These are phyloP conservation scores for Solanum acaule DNA, from an alignment of 257 asterid genomes.

Conservation along the genomic window DNA sequence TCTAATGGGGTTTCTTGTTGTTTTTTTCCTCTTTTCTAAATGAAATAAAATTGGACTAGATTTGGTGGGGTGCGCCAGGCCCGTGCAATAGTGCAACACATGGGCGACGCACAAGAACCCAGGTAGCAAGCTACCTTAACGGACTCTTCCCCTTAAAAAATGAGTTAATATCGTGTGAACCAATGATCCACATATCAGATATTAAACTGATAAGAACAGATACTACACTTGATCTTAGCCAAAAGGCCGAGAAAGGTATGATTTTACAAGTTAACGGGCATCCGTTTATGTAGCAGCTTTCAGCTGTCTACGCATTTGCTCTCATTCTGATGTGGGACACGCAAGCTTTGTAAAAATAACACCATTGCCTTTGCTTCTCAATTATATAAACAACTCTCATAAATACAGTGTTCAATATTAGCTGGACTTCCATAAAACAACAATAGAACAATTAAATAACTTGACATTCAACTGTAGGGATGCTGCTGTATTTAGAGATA, in stretches of 20 bases:
- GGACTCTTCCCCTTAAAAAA: neutral
- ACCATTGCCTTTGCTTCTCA: neutral
- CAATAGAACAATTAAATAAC: too few species aligned
- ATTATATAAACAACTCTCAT: too few species aligned
- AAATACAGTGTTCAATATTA: too few species aligned
- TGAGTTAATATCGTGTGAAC: neutral
- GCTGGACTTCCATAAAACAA: too few species aligned
- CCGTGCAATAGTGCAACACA: neutral
- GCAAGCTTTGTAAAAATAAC: neutral
- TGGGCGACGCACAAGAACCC: neutral
- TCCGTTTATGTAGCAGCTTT: neutral
- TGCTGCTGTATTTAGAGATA: too few species aligned
- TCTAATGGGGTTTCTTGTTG: neutral
- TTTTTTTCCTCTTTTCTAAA: too few species aligned
- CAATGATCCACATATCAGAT: neutral
- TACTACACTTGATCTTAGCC: slow-evolving; percentile 48
- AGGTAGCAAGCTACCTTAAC: neutral
- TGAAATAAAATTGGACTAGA: neutral
- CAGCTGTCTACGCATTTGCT: neutral
- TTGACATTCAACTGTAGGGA: too few species aligned
- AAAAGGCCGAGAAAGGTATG: slow-evolving; percentile 53
- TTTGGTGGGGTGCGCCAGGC: neutral
- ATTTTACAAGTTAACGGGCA: neutral
- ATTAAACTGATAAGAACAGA: neutral
- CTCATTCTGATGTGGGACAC: neutral